Conservation (phyloP, 495 filamentous ascomycete species). For the Aspergillus homomorphus region DNA sequence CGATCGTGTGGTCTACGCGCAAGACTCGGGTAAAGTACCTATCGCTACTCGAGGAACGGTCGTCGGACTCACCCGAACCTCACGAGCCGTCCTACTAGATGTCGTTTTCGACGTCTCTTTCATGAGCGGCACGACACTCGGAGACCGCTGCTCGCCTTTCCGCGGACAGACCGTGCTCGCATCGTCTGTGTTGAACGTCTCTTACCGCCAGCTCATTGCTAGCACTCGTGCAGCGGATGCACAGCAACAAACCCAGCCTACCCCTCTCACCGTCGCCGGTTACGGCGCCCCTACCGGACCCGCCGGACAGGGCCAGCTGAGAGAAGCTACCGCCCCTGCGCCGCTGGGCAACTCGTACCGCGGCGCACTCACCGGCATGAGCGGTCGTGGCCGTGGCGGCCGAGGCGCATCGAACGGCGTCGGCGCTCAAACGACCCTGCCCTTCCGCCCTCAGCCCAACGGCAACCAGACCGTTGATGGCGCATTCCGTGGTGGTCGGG, state of each 20-base stretch:
- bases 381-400: slow-evolving; percentile 35
- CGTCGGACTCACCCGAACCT: slow-evolving; percentile 81
- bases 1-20: slow-evolving; percentile 88
- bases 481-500: slow-evolving; percentile 24
- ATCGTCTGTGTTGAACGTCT: slow-evolving; percentile 81
- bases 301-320: slow-evolving; percentile 63
- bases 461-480: slow-evolving; percentile 25
- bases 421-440: slow-evolving; percentile 30
- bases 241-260: slow-evolving; percentile 44
- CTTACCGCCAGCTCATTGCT: slow-evolving; percentile 74
- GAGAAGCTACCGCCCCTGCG: slow-evolving; percentile 62
- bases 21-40: slow-evolving; percentile 90
- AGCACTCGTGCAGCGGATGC: slow-evolving; percentile 66
- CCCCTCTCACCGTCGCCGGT: slow-evolving; percentile 57
- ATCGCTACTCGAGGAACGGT: slow-evolving; percentile 91
- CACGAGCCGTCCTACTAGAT: slow-evolving; percentile 78
- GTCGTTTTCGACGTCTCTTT: slow-evolving; percentile 91
- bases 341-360: slow-evolving; percentile 71
- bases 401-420: slow-evolving; percentile 42
- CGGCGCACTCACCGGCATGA: slow-evolving; percentile 55
- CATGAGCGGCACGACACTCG: slow-evolving; percentile 90
- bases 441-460: slow-evolving; percentile 36
- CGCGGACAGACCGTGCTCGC: slow-evolving; percentile 87
- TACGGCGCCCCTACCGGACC: slow-evolving; percentile 57
- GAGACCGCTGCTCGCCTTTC: slow-evolving; percentile 90